Conservation (phyloP, 2,329 filamentous ascomycete genomes). For the Metarhizium sp. region DNA sequence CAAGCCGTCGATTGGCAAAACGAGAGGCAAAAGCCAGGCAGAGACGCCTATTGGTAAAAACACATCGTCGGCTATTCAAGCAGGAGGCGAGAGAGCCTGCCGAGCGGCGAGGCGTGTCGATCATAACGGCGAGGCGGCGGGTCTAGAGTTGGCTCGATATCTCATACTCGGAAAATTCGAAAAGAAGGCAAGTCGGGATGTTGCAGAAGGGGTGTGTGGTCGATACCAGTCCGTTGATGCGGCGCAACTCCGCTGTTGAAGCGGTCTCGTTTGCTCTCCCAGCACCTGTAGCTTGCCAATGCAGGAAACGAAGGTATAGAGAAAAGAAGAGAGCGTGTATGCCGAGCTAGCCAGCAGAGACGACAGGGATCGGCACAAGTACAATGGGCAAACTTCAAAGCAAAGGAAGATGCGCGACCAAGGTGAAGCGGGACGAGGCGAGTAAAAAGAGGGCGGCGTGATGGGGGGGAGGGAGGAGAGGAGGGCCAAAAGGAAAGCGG, state of each 20-base stretch:
- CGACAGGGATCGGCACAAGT: not conserved
- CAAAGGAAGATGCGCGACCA: not conserved
- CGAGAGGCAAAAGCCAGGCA: constrained; percentile 11
- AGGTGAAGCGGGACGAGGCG: too few relatives aligned
- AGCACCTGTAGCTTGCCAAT: not conserved
- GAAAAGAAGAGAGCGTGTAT: not conserved
- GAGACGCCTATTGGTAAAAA: constrained; percentile 7
- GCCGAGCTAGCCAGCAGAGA: not conserved
- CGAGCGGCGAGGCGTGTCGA: not conserved
- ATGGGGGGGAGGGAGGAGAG: too few relatives aligned
- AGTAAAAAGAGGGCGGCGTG: too few relatives aligned
- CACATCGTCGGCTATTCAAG: constrained; percentile 1
- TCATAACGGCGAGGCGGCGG: not conserved
- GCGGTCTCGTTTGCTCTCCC: not conserved
- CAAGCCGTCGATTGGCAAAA: constrained; percentile 19
- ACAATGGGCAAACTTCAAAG: too few relatives aligned
- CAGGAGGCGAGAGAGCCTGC: constrained; percentile 3
- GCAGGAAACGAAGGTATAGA: not conserved
- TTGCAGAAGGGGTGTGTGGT: not conserved
- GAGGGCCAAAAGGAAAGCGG: too few relatives aligned
- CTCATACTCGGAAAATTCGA: not conserved
- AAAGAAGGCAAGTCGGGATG: not conserved
- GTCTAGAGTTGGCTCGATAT: not conserved
- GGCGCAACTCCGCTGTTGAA: not conserved
- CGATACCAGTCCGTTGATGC: not conserved